These are phyloP conservation scores for Biscogniauxia mediterranea DNA, from an alignment of 2,329 filamentous ascomycete genomes.

Conservation along the genomic window DNA sequence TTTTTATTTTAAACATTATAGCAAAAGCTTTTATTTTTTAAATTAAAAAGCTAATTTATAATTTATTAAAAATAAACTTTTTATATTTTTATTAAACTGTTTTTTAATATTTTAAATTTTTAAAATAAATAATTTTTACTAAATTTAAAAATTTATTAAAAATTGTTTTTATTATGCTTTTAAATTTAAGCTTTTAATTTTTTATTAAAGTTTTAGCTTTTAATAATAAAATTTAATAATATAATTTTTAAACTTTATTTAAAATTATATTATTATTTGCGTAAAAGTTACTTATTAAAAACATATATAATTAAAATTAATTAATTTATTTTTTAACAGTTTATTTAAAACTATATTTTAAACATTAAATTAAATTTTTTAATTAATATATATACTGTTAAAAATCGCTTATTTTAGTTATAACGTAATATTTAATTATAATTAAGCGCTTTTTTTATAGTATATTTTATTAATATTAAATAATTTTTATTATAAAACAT, in stretches of 20 bases:
- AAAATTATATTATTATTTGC: background rate
- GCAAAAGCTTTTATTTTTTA: background rate
- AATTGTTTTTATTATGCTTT: background rate
- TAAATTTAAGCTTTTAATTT: no score
- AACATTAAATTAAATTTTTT: background rate
- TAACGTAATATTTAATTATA: background rate
- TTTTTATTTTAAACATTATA: background rate
- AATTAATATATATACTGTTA: background rate
- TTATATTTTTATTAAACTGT: background rate
- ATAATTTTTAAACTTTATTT: conserved; percentile 1
- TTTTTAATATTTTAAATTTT: background rate
- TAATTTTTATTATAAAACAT: background rate
- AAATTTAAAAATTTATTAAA: background rate
- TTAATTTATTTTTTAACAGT: background rate
- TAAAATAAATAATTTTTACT: background rate
- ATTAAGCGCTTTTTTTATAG: conserved; percentile 1
- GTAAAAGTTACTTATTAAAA: background rate
- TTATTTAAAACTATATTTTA: background rate
- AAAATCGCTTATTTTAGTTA: background rate
- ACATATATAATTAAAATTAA: background rate
- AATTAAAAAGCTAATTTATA: background rate
- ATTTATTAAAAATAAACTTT: no score
- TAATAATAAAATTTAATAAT: background rate
- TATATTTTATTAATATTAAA: no score
- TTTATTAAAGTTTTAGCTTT: conserved; percentile 1